phyloP scores from a whole-genome alignment of 176 grass and related monocot genomes.

The bread wheat (Triticum aestivum) region DNA sequence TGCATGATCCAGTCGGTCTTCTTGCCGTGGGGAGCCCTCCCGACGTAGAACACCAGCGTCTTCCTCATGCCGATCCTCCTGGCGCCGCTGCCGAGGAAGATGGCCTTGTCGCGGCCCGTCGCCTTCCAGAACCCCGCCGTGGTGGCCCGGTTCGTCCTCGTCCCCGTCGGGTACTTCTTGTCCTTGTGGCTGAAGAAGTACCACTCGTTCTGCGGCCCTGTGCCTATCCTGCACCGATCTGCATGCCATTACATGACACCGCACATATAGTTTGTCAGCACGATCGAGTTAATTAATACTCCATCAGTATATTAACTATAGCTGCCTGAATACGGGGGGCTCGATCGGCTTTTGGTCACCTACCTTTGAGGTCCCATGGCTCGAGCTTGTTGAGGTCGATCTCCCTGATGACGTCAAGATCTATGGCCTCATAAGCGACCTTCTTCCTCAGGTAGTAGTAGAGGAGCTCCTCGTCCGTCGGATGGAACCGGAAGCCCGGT shows the following conservation, averaged over 20 bases:
- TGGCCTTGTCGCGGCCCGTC: slow-evolving; percentile 86
- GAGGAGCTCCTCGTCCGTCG: slow-evolving; percentile 92
- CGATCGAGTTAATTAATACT: background rate
- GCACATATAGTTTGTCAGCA: background rate
- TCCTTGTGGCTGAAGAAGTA: slow-evolving; percentile 99
- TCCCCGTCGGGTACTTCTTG: slow-evolving; percentile 96
- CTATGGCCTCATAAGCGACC: slow-evolving; percentile 88
- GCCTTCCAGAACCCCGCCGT: slow-evolving; percentile 91
- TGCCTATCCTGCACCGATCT: slow-evolving; percentile 91
- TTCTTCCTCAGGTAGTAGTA: slow-evolving; percentile 99
- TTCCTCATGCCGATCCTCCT: slow-evolving; percentile 86
- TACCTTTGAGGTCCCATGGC: slow-evolving; percentile 99
- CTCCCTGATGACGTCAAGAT: slow-evolving; percentile 97
- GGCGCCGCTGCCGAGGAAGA: slow-evolving; percentile 51
- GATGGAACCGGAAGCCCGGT: slow-evolving; percentile 95
- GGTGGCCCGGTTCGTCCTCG: slow-evolving; percentile 88
- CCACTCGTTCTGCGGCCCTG: slow-evolving; percentile 92
- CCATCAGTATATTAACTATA: background rate
- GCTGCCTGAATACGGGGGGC: too few relatives aligned
- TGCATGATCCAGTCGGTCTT: slow-evolving; percentile 99
- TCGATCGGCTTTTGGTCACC: background rate
- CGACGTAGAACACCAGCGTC: slow-evolving; percentile 94
- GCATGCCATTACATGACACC: slow-evolving; percentile 5
- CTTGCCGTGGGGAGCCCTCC: slow-evolving; percentile 90
- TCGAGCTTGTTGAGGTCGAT: slow-evolving; percentile 94